A percentile compares a stretch with the other conserved stretches of the same genome.
phyloP scores from a whole-genome alignment of 1,284 basidiomycete genomes.

The Stereum hirsutum region DNA sequence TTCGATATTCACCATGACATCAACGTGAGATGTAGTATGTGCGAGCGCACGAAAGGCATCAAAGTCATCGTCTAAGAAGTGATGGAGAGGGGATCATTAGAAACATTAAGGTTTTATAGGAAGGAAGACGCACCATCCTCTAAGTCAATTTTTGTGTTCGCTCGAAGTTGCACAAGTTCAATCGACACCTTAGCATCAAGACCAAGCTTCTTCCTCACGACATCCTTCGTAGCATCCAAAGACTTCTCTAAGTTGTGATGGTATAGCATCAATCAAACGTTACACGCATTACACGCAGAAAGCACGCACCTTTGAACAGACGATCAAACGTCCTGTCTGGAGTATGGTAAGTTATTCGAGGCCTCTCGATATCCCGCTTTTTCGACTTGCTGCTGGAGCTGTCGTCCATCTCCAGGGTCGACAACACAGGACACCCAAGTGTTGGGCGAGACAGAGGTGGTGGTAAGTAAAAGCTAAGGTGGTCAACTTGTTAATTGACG shows the following conservation, averaged over 20 bases:
- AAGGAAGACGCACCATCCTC: slow-evolving; percentile 50
- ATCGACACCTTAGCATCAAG: slow-evolving; percentile 32
- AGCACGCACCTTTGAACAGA: slow-evolving; percentile 47
- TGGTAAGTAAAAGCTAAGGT: neutral
- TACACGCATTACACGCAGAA: neutral
- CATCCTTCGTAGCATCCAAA: slow-evolving; percentile 42
- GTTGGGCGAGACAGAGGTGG: neutral
- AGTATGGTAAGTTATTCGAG: slow-evolving; percentile 50
- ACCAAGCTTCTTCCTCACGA: slow-evolving; percentile 52
- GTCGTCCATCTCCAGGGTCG: neutral
- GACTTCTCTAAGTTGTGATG: slow-evolving; percentile 37
- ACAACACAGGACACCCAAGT: neutral
- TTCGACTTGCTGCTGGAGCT: neutral
- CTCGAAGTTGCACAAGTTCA: slow-evolving; percentile 45
- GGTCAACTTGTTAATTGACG: too few species aligned
- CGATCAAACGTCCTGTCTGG: slow-evolving; percentile 45
- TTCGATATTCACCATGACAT: slow-evolving; percentile 27
- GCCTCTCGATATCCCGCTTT: slow-evolving; percentile 16
- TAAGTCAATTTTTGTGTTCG: slow-evolving; percentile 47
- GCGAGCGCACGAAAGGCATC: slow-evolving; percentile 52
- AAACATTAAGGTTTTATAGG: neutral
- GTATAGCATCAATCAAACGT: slow-evolving; percentile 1
- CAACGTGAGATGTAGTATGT: slow-evolving; percentile 23
- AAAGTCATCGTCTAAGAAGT: slow-evolving; percentile 59
- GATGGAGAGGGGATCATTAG: neutral